Percentiles rank a stretch among this genome's conserved stretches.
Conservation (phyloP, 1,139 yeast genomes). For the Hemisphaericaspora lyxosophila region DNA sequence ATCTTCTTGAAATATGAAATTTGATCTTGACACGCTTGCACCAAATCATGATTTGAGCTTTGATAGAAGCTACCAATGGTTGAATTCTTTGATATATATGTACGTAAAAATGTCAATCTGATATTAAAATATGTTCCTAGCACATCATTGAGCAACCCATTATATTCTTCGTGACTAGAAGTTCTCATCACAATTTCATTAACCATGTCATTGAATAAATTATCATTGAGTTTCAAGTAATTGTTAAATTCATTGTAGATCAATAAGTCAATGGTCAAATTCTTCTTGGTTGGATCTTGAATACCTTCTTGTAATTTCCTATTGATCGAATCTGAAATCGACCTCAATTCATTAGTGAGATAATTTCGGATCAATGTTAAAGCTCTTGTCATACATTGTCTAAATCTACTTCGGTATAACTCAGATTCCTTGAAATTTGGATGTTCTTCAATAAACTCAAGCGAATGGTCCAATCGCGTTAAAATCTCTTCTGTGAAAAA, state of each 20-base stretch:
- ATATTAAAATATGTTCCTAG: conserved; percentile 59
- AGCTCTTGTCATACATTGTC: conserved; percentile 84
- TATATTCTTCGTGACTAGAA: conserved; percentile 52
- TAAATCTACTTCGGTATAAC: conserved; percentile 66
- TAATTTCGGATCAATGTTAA: conserved; percentile 73
- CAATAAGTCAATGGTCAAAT: conserved; percentile 25
- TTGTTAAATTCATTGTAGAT: conserved; percentile 56
- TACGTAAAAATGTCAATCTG: conserved; percentile 48
- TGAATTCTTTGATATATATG: conserved; percentile 32
- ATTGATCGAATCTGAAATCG: conserved; percentile 29
- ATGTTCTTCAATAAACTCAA: conserved; percentile 34
- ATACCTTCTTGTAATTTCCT: conserved; percentile 41
- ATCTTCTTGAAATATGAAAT: conserved; percentile 58
- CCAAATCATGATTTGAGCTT: conserved; percentile 30
- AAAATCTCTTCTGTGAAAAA: conserved; percentile 39
- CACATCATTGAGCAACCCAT: conserved; percentile 68
- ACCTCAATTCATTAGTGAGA: conserved; percentile 52
- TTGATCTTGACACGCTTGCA: conserved; percentile 58
- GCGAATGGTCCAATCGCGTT: conserved; percentile 55
- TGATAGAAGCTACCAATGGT: conserved; percentile 12
- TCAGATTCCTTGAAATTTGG: conserved; percentile 69
- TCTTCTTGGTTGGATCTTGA: conserved; percentile 20
- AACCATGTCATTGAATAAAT: conserved; percentile 36
- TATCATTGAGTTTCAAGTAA: conserved; percentile 26
- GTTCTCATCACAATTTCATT: conserved; percentile 53